Conservation (phyloP, 164 flowering plant species). For the Piper longum region DNA sequence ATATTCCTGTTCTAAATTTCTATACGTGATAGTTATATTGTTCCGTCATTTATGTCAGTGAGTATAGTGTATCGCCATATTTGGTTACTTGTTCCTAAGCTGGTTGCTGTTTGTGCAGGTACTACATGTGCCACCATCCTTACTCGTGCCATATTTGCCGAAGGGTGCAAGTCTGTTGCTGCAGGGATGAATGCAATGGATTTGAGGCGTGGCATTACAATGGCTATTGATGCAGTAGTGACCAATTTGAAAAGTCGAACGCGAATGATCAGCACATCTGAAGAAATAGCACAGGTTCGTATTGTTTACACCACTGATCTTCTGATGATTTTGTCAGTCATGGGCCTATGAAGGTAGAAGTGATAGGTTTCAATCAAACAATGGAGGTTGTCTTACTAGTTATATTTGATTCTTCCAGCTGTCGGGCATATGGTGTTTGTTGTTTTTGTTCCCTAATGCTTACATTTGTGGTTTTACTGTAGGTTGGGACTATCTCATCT, state of each 20-base stretch:
- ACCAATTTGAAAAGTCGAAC: slow-evolving; percentile 81
- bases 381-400: not conserved
- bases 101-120: slow-evolving; percentile 30
- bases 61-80: too few relatives aligned
- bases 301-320: not conserved
- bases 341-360: not conserved
- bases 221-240: slow-evolving; percentile 93
- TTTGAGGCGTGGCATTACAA: slow-evolving; percentile 73
- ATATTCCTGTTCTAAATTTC: too few relatives aligned
- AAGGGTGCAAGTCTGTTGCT: slow-evolving; percentile 95
- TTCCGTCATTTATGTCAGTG: too few relatives aligned
- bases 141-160: slow-evolving; percentile 77
- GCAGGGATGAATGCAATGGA: slow-evolving; percentile 99
- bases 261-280: slow-evolving; percentile 86
- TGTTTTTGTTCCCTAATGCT: not conserved
- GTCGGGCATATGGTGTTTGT: too few relatives aligned
- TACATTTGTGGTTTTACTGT: not conserved
- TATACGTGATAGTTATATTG: too few relatives aligned
- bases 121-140: slow-evolving; percentile 98
- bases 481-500: slow-evolving; percentile 98
- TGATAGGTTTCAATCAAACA: not conserved
- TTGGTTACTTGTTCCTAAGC: not conserved
- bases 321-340: not conserved
- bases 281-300: slow-evolving; percentile 88
- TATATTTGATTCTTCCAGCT: too few relatives aligned